phyloP scores from a whole-genome alignment of 768 basidiomycete genomes.

The Lentinula sp. region DNA sequence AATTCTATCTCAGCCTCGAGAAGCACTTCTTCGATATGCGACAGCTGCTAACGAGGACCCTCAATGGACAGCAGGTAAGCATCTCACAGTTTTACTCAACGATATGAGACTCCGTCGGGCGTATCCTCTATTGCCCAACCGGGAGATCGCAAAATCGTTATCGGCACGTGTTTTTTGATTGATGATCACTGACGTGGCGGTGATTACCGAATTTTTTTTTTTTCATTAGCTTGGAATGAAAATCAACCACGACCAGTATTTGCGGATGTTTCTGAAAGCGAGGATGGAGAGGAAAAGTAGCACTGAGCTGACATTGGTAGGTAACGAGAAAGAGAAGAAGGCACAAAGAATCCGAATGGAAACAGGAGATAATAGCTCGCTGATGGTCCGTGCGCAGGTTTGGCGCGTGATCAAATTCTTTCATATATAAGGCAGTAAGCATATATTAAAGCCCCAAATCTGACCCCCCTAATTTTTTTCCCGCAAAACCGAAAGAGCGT shows the following conservation, averaged over 20 bases:
- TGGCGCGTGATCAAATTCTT: conserved; percentile 13
- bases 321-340: conserved; percentile 9
- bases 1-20: conserved; percentile 69
- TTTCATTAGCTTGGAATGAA: conserved; percentile 64
- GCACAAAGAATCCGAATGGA: conserved; percentile 2
- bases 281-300: conserved; percentile 44
- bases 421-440: conserved; percentile 52
- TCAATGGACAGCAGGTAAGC: conserved; percentile 80
- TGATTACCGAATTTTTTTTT: conserved; percentile 39
- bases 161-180: conserved; percentile 24
- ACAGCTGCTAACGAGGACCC: conserved; percentile 70
- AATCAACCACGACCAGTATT: conserved; percentile 90
- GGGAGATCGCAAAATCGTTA: neutral
- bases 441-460: conserved; percentile 46
- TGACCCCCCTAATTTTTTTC: conserved; percentile 70
- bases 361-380: conserved; percentile 13
- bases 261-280: conserved; percentile 54
- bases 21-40: conserved; percentile 94
- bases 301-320: neutral
- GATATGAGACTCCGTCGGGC: conserved; percentile 10
- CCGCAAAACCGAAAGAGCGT: conserved; percentile 51
- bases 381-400: conserved; percentile 59
- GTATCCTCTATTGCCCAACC: neutral
- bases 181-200: conserved; percentile 58
- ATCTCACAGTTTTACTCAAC: neutral